Conservation (phyloP, 495 filamentous ascomycete species). For the Podospora appendiculata region DNA sequence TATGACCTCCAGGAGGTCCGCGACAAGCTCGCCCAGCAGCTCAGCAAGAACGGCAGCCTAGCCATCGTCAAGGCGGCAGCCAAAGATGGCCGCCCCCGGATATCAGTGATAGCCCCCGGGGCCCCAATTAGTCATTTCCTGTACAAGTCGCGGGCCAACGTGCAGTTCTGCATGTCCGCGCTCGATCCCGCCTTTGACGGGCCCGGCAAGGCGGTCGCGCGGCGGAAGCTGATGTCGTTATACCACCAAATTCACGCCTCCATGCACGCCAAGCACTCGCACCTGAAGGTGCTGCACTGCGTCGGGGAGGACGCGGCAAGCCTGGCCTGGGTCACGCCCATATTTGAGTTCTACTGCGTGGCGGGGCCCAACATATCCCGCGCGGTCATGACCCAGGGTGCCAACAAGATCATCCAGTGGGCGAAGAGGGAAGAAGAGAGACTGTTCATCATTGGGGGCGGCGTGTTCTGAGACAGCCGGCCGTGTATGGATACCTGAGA, state of each 20-base stretch:
- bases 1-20: conserved; percentile 83
- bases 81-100: conserved; percentile 56
- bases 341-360: conserved; percentile 91
- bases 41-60: conserved; percentile 69
- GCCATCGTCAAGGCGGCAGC: conserved; percentile 67
- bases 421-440: conserved; percentile 83
- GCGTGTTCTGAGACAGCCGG: conserved; percentile 46
- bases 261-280: conserved; percentile 71
- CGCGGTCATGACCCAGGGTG: conserved; percentile 74
- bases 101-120: conserved; percentile 68
- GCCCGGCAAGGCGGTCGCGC: conserved; percentile 40
- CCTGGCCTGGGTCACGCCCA: conserved; percentile 82
- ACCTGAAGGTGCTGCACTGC: conserved; percentile 78
- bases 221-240: conserved; percentile 70
- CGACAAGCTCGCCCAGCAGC: conserved; percentile 63
- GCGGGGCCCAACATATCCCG: conserved; percentile 71
- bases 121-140: conserved; percentile 82
- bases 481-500: no score
- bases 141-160: conserved; percentile 87
- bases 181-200: conserved; percentile 61
- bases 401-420: conserved; percentile 83
- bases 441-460: conserved; percentile 90
- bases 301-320: conserved; percentile 64
- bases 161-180: conserved; percentile 89
- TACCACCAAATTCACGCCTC: conserved; percentile 80